Evolutionary conservation across 2,329 filamentous ascomycete species (phyloP).

Genomic region (Aspergillus viridinutans): DNA sequence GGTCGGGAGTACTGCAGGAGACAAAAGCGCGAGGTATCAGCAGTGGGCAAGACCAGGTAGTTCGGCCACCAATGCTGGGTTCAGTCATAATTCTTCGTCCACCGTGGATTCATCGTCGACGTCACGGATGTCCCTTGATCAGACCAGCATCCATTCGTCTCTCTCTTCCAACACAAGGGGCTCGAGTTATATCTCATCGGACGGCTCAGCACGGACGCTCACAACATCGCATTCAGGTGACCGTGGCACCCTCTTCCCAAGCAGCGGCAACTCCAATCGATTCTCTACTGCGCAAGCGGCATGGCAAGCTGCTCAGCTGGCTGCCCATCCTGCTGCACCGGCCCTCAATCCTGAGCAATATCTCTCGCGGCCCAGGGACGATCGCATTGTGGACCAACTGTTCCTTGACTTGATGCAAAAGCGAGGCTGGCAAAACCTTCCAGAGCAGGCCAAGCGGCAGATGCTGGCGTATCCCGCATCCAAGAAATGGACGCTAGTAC

Average conservation of each 20-base stretch:
- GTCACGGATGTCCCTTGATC: slow-evolving; percentile 58
- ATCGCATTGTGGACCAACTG: slow-evolving; percentile 81
- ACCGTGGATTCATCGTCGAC: slow-evolving; percentile 49
- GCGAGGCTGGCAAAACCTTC: slow-evolving; percentile 93
- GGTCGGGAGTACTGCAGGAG: slow-evolving; percentile 67
- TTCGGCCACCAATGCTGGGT: slow-evolving; percentile 50
- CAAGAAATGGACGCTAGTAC: slow-evolving; percentile 97
- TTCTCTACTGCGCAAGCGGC: slow-evolving; percentile 28
- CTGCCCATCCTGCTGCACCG: slow-evolving; percentile 26
- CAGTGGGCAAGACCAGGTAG: slow-evolving; percentile 67
- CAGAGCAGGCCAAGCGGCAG: slow-evolving; percentile 87
- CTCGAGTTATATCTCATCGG: slow-evolving; percentile 54
- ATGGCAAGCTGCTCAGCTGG: slow-evolving; percentile 24
- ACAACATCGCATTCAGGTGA: slow-evolving; percentile 35
- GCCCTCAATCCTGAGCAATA: slow-evolving; percentile 29
- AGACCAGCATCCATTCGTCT: slow-evolving; percentile 60
- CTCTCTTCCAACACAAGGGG: slow-evolving; percentile 56
- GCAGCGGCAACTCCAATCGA: slow-evolving; percentile 22
- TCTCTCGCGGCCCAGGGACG: slow-evolving; percentile 47
- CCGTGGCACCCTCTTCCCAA: slow-evolving; percentile 25
- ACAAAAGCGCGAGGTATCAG: slow-evolving; percentile 67
- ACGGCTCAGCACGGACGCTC: slow-evolving; percentile 45
- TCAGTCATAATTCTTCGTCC: slow-evolving; percentile 58
- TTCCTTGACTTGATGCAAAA: slow-evolving; percentile 95
- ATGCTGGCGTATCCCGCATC: slow-evolving; percentile 92